phyloP scores from a whole-genome alignment of 495 filamentous ascomycete species.

The Aspergillus biplanus region DNA sequence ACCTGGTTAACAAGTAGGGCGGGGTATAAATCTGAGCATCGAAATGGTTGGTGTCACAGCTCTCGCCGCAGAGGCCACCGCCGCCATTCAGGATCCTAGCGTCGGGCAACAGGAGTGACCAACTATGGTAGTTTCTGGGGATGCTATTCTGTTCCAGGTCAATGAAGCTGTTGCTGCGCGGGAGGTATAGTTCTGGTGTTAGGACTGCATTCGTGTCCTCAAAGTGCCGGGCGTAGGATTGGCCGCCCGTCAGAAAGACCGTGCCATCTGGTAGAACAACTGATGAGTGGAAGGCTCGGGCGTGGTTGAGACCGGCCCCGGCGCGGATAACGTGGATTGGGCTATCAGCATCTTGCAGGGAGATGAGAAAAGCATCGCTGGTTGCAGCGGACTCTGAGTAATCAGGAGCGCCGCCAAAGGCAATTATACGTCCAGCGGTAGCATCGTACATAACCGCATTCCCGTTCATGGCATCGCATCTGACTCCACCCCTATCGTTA shows the following conservation, averaged over 20 bases:
- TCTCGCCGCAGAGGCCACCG: constrained; percentile 55
- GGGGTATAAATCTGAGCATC: constrained; percentile 62
- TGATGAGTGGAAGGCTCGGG: constrained; percentile 56
- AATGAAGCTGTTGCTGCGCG: constrained; percentile 42
- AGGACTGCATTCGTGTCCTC: constrained; percentile 47
- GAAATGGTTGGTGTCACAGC: constrained; percentile 58
- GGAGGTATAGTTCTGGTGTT: constrained; percentile 56
- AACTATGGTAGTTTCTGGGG: constrained; percentile 60
- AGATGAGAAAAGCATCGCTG: constrained; percentile 52
- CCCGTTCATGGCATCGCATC: constrained; percentile 55
- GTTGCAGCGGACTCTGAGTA: constrained; percentile 49
- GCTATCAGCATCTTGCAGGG: constrained; percentile 38
- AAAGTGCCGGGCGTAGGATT: constrained; percentile 50
- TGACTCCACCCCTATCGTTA: constrained; percentile 31
- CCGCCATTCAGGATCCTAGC: constrained; percentile 58
- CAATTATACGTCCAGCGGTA: constrained; percentile 55
- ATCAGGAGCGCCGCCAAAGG: constrained; percentile 50
- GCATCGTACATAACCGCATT: constrained; percentile 62
- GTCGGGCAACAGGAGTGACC: constrained; percentile 59
- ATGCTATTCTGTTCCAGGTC: constrained; percentile 43
- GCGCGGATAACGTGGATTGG: constrained; percentile 30
- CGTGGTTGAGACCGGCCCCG: constrained; percentile 46
- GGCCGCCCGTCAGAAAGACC: constrained; percentile 60
- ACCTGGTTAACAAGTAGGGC: constrained; percentile 52
- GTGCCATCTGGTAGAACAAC: constrained; percentile 61